A percentile compares a stretch with the other conserved stretches of the same genome.
These are phyloP conservation scores for Pharus latifolius DNA, from an alignment of 176 grass and related monocot species.

Conservation along the genomic window DNA sequence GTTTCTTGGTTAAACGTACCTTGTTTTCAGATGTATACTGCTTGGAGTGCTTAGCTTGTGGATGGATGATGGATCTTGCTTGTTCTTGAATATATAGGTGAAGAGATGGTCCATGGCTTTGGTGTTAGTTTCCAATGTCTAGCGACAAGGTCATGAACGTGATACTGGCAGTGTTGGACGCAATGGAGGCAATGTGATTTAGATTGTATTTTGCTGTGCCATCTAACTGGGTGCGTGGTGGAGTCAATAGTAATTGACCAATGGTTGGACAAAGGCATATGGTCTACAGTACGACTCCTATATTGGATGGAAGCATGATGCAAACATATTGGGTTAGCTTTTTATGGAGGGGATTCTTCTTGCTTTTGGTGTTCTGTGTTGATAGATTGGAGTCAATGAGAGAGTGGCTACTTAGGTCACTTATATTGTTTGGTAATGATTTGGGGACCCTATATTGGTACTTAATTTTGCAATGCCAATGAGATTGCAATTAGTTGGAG, in stretches of 20 bases:
- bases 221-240: background rate
- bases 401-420: background rate
- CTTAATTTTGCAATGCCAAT: background rate
- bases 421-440: background rate
- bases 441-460: background rate
- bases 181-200: slow-evolving; percentile 23
- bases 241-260: background rate
- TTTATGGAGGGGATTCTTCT: background rate
- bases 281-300: background rate
- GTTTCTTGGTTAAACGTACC: slow-evolving; percentile 18
- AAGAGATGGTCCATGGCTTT: background rate
- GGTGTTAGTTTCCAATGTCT: background rate
- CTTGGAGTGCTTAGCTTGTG: slow-evolving; percentile 4
- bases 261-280: slow-evolving; percentile 2
- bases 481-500: background rate
- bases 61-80: slow-evolving; percentile 7
- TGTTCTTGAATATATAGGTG: slow-evolving; percentile 4
- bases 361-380: background rate
- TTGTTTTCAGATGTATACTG: background rate
- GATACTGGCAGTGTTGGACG: background rate
- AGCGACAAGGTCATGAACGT: slow-evolving; percentile 28
- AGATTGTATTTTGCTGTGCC: slow-evolving; percentile 10
- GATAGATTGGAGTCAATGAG: background rate
- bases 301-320: background rate
- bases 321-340: background rate